Evolutionary conservation across 495 filamentous ascomycete genomes (phyloP).

Genomic region (Talaromyces liani): DNA sequence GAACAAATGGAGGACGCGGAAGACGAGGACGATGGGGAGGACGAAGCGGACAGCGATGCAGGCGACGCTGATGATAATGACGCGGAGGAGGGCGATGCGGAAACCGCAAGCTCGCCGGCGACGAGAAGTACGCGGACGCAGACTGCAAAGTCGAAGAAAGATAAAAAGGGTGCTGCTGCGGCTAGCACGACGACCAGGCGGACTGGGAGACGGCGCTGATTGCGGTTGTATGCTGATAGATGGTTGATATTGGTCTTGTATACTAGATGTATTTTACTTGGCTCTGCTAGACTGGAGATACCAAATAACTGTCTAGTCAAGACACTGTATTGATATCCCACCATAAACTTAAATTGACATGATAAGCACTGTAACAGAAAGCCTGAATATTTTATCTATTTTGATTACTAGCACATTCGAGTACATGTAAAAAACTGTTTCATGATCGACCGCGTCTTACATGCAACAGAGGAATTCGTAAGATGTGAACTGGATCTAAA

Average conservation of each 20-base stretch:
- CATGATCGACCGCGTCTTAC: slow-evolving; percentile 6
- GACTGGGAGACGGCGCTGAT: slow-evolving; percentile 30
- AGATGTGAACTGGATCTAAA: slow-evolving; percentile 1
- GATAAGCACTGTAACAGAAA: neutral
- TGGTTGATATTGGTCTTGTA: neutral
- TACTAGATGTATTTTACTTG: neutral
- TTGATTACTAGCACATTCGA: slow-evolving; percentile 1
- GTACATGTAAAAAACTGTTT: slow-evolving; percentile 5
- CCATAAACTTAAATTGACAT: neutral
- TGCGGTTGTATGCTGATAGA: neutral
- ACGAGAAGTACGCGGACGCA: slow-evolving; percentile 33
- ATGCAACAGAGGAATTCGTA: slow-evolving; percentile 1
- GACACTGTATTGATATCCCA: neutral
- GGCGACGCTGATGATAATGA: slow-evolving; percentile 23
- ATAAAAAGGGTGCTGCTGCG: slow-evolving; percentile 20
- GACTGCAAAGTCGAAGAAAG: slow-evolving; percentile 32
- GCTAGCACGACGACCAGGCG: slow-evolving; percentile 21
- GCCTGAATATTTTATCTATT: slow-evolving; percentile 4
- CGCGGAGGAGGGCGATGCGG: slow-evolving; percentile 18
- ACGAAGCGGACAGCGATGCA: slow-evolving; percentile 26
- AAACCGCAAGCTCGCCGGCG: slow-evolving; percentile 28
- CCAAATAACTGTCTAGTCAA: neutral
- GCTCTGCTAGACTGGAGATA: neutral
- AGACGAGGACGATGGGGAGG: slow-evolving; percentile 30
- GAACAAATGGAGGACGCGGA: slow-evolving; percentile 35